Conservation (phyloP, 176 grass and related monocot genomes). For the Musa troglodytarum region DNA sequence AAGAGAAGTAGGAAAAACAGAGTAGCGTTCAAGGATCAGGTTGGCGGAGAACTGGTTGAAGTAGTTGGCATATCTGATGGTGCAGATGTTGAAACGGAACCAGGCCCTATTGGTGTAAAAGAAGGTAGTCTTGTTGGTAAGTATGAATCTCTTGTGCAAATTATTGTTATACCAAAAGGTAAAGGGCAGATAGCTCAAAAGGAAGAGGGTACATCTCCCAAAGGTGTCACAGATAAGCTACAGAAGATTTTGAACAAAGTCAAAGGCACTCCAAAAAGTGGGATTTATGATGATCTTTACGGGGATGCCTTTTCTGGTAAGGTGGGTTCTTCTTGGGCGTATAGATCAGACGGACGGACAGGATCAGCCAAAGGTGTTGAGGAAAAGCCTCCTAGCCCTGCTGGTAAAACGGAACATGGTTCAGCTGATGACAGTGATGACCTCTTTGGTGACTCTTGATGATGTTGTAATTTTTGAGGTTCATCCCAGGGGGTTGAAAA, state of each 20-base stretch:
- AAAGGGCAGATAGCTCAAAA: constrained; percentile 46
- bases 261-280: constrained; percentile 45
- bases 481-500: neutral
- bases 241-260: constrained; percentile 73
- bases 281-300: constrained; percentile 80
- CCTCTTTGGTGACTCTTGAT: constrained; percentile 70
- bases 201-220: constrained; percentile 39
- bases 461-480: neutral
- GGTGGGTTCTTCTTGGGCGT: constrained; percentile 72
- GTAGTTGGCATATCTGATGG: constrained; percentile 97
- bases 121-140: constrained; percentile 97
- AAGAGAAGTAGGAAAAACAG: constrained; percentile 67
- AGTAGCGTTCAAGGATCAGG: constrained; percentile 77
- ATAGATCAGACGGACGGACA: constrained; percentile 42
- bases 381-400: constrained; percentile 24
- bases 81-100: constrained; percentile 78
- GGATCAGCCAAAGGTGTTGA: constrained; percentile 1
- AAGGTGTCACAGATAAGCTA: constrained; percentile 63
- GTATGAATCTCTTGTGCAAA: constrained; percentile 88
- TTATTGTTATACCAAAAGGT: constrained; percentile 88
- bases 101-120: constrained; percentile 82
- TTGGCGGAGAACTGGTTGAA: constrained; percentile 79
- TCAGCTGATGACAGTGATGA: constrained; percentile 69
- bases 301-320: constrained; percentile 48
- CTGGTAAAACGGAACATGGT: constrained; percentile 22